Evolutionary conservation across 2,329 filamentous ascomycete genomes (phyloP).

Genomic region (Dothidotthia symphoricarpi): DNA sequence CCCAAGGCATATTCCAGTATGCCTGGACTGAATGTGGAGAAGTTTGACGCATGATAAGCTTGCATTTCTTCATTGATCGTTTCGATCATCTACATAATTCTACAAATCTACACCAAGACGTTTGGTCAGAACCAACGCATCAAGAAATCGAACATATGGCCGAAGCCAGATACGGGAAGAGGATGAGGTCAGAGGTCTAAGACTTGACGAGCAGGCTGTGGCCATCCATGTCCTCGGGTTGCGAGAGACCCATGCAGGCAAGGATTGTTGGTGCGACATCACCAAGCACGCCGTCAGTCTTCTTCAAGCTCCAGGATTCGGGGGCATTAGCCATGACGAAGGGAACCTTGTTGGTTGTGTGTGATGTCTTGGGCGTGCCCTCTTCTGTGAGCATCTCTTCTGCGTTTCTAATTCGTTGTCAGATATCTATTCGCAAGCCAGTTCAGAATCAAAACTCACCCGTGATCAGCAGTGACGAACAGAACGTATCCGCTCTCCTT

Average conservation of each 20-base stretch:
- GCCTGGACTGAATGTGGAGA: no score
- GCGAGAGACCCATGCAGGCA: conserved; percentile 82
- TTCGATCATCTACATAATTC: conserved; percentile 5
- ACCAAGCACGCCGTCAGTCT: conserved; percentile 84
- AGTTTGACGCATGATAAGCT: neutral
- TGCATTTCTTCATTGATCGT: no score
- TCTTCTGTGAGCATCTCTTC: conserved; percentile 98
- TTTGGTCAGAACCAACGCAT: conserved; percentile 11
- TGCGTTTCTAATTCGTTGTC: conserved; percentile 63
- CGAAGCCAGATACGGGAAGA: neutral
- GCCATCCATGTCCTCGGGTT: conserved; percentile 92
- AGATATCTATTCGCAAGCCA: conserved; percentile 12
- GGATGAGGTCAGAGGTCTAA: conserved; percentile 30
- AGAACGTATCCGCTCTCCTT: conserved; percentile 90
- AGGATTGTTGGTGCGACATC: conserved; percentile 96
- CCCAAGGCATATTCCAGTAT: no score
- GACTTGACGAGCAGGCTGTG: conserved; percentile 77
- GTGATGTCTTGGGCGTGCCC: conserved; percentile 94
- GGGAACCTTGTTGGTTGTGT: conserved; percentile 97
- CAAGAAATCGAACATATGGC: conserved; percentile 7
- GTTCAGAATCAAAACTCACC: conserved; percentile 49
- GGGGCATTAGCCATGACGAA: conserved; percentile 98
- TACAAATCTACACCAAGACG: conserved; percentile 12
- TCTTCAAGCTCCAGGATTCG: conserved; percentile 80
- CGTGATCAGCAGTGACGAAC: conserved; percentile 95